Evolutionary conservation across 805 yeast genomes (phyloP).

Genomic region (Kazachstania psychrophila): DNA sequence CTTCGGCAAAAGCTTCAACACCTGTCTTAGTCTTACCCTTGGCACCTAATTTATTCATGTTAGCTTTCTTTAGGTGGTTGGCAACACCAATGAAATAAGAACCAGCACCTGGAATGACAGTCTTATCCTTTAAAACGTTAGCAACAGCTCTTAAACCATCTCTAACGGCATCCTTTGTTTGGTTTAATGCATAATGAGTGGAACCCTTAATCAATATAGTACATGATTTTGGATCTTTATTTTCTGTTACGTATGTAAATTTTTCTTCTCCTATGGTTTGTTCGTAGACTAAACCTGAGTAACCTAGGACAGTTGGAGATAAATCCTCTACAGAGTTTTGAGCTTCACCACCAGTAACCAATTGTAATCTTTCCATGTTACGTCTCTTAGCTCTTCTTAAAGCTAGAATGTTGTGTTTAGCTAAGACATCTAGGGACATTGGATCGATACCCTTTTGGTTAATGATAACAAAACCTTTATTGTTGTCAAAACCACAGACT

Average conservation of each 20-base stretch:
- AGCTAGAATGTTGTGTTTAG: slow-evolving; percentile 87
- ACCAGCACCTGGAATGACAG: slow-evolving; percentile 94
- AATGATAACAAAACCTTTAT: slow-evolving; percentile 81
- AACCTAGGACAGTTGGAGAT: slow-evolving; percentile 69
- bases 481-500: slow-evolving; percentile 69
- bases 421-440: slow-evolving; percentile 88
- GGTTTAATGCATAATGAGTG: slow-evolving; percentile 77
- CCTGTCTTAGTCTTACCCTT: slow-evolving; percentile 89
- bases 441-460: slow-evolving; percentile 99
- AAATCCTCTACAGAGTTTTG: slow-evolving; percentile 95
- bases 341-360: slow-evolving; percentile 95
- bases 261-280: slow-evolving; percentile 95
- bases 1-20: slow-evolving; percentile 87
- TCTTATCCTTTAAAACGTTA: slow-evolving; percentile 76
- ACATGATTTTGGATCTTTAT: slow-evolving; percentile 80
- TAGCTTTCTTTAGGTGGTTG: slow-evolving; percentile 44
- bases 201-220: slow-evolving; percentile 92
- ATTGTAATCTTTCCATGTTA: slow-evolving; percentile 96
- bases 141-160: slow-evolving; percentile 95
- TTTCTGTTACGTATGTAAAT: slow-evolving; percentile 90
- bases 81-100: slow-evolving; percentile 84
- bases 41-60: slow-evolving; percentile 45
- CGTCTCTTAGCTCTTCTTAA: slow-evolving; percentile 97
- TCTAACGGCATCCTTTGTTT: slow-evolving; percentile 93
- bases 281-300: slow-evolving; percentile 84